Evolutionary conservation across 805 yeast species (phyloP), one percentile per base, ranked within the genome.

Genomic region (Tetrapisispora pingtungensis): DNA sequence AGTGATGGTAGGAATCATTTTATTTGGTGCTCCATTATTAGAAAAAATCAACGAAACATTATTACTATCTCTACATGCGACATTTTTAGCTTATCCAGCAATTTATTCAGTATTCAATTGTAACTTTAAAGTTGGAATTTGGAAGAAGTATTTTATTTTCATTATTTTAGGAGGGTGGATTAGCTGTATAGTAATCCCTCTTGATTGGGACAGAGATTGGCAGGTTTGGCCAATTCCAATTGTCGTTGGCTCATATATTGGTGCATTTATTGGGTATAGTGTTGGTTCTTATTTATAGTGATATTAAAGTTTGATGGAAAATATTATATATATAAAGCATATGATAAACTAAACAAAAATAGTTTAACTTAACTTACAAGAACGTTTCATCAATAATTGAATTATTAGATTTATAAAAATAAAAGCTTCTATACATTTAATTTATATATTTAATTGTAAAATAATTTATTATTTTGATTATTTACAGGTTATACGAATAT

Each of bases 151-250:
- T 39, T 60, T 63, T 20, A 51, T 62, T 12, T 45, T 58, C 22
- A 57, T 66, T 8, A 62, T 62, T 6, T 41, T 82, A 10, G 96
- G 96, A 1, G 78, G 89, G 7, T 90, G 97, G 97, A 52, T 87
- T 1, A 97, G 97, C 14, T 96, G 90, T 3, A 63, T 85, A 32
- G 97, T 95, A 1, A 88, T 93, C 46, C 97, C 97, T 0, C 70
- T 93, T 47, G 98, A 90, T 63, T 90, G 98, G 98, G 98, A 90
- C 61, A 73, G 97, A 55, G 85, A 83, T 22, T 90, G 98, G 98
- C 98, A 90, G 64, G 74, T 71, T 43, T 90, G 96, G 94, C 98
- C 98, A 7, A 76, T 87, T 43, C 90, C 97, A 0, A 71, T 90
- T 36, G 68, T 90, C 13, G 71, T 75, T 8, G 97, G 97, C 1